Evolutionary conservation across 2,329 filamentous ascomycete genomes (phyloP), one percentile per base, ranked within the genome.

Genomic region (Acarospora socialis): DNA sequence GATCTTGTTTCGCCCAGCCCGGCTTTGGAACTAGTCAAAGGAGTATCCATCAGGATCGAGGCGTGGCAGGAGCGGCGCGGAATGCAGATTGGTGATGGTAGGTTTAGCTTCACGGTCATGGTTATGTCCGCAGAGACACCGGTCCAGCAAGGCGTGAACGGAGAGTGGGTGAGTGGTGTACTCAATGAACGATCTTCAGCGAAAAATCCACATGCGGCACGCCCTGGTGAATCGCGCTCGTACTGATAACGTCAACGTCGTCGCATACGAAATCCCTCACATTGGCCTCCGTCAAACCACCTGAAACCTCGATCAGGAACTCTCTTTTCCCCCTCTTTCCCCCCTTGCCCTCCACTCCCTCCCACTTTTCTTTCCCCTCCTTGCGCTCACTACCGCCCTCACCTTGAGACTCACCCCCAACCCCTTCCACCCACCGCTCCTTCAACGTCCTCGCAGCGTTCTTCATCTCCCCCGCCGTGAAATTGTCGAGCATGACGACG

Each of bases 401-500:
- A 73, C 73, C 0, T 69, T 72, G 48, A 90, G 90, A 54, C 90
- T 92, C n/a, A n/a, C n/a, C n/a, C n/a, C n/a, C n/a, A n/a, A n/a
- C n/a, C 57, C 44, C 12, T 14, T 3, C 9, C 4, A 65, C 70
- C 82, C 83, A 95, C 44, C 75, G 72, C 48, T 79, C 66, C 60
- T 87, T 92, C 42, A 98, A 53, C 44, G 68, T 75, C 50, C 59
- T 67, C 9, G 87, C 81, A 1, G 83, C 83, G 6, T 67, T 56
- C 51, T 74, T 77, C 40, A 94, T 77, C 1, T 76, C 82, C 1
- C 81, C 77, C 1, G 78, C 74, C 0, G 73, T 76, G 51, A 95
- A 98, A 55, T 98, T 98, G 54, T 98, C 90, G 38, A 98, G 61
- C 90, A 98, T 98, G 39, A 98, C 76, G 13, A 98, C 77, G 53